Evolutionary conservation across 176 grass and related monocot genomes (phyloP).

Genomic region (Cenchrus americanus): DNA sequence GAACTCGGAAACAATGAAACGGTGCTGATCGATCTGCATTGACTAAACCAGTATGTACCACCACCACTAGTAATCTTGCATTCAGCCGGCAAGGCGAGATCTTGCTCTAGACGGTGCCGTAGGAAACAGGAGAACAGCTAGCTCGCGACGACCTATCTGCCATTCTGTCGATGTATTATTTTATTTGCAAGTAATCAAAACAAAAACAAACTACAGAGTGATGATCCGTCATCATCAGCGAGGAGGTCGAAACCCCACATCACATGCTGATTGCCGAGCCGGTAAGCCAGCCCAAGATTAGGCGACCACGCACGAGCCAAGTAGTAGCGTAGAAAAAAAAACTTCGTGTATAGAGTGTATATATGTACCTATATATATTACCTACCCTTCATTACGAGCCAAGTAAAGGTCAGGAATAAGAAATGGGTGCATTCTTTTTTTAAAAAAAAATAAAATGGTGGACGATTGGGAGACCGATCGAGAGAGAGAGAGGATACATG

Average conservation of each 20-base stretch:
- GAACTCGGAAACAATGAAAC: too few relatives aligned
- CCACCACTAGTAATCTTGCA: too few relatives aligned
- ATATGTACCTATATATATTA: neutral
- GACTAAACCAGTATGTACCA: too few relatives aligned
- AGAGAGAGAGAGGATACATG: too few relatives aligned
- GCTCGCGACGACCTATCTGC: neutral
- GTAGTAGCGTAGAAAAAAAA: neutral
- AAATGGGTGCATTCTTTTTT: neutral
- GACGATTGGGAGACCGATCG: too few relatives aligned
- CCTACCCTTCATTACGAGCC: neutral
- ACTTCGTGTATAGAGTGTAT: too few relatives aligned
- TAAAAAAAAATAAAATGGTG: too few relatives aligned
- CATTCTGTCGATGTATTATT: neutral
- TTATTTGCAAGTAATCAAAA: neutral
- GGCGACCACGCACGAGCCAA: neutral
- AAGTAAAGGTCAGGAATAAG: neutral
- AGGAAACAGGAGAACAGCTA: too few relatives aligned
- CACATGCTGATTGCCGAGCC: constrained; percentile 8
- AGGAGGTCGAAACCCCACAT: constrained; percentile 29
- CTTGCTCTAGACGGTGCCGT: too few relatives aligned
- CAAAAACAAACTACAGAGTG: neutral
- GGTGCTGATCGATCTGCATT: too few relatives aligned
- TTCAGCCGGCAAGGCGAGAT: too few relatives aligned
- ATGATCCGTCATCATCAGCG: neutral
- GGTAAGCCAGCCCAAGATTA: constrained; percentile 24